phyloP scores from a whole-genome alignment of 441 rosid species.

The Bocquillonia castaneifolia region DNA sequence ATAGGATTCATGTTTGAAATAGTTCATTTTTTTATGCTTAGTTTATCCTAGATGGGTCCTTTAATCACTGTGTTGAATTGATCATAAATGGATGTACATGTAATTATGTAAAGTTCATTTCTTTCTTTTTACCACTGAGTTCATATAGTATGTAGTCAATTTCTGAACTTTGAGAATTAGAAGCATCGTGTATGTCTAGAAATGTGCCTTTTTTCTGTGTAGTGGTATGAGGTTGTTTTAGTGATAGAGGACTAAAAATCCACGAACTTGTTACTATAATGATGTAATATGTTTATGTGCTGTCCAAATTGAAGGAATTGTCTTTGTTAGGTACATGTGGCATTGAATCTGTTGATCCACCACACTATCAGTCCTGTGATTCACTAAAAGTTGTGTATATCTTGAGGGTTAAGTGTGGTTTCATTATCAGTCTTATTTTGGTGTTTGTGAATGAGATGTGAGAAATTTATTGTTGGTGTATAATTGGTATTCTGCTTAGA shows the following conservation, averaged over 20 bases:
- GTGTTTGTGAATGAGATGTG: not conserved
- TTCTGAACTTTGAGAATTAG: not conserved
- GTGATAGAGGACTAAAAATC: slow-evolving; percentile 5
- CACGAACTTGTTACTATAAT: not conserved
- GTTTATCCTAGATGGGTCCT: not conserved
- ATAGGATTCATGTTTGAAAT: not conserved
- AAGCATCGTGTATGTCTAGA: not conserved
- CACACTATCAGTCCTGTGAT: not conserved
- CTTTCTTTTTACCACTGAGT: not conserved
- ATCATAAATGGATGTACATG: not conserved
- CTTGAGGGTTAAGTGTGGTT: not conserved
- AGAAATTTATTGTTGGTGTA: not conserved
- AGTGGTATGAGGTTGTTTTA: no score
- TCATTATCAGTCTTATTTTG: not conserved
- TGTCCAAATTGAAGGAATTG: not conserved
- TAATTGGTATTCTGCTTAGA: not conserved
- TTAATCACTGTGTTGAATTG: not conserved
- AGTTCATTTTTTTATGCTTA: not conserved
- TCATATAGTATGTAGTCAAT: not conserved
- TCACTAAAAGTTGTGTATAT: not conserved
- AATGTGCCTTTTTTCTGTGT: not conserved
- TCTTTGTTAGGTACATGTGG: not conserved
- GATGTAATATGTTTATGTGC: not conserved
- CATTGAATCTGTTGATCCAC: not conserved
- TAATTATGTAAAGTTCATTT: not conserved